Evolutionary conservation across 2,329 filamentous ascomycete genomes (phyloP), one percentile per base, ranked within the genome.

Genomic region (Beauveria sp.): DNA sequence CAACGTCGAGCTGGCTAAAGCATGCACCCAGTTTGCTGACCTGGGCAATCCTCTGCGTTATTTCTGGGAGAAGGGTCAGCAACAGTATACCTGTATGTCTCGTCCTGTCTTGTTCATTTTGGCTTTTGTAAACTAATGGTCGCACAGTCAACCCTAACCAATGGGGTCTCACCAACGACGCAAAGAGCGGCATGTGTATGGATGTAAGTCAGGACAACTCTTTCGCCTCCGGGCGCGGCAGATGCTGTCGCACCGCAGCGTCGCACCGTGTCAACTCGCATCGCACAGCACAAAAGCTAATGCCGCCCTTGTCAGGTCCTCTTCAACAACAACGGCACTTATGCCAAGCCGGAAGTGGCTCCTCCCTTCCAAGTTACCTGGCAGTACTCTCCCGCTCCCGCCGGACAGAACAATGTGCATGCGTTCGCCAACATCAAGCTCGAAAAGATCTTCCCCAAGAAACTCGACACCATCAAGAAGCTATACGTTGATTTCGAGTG

Each of bases 91-190:
- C 60, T 67, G 81, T 82, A 66, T 74, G 79, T 75, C 43, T 46
- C 43, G n/a, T 58, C 24, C 28, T 20, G 14, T 34, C 52, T n/a
- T 30, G 5, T 22, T 34, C 42, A 14, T 24, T 22, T 40, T 16
- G 34, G 20, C 20, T 10, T 24, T 18, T 16, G 24, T 26, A 55
- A 28, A 24, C 51, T 61, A 53, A 55, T 30, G n/a, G 14, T 52
- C 28, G n/a, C 28, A 18, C 62, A 83, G 81, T 82, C 60, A 83
- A 83, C 66, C 81, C 81, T 52, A 83, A 83, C 65, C 81, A 82
- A 70, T 83, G 81, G 81, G 79, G 78, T 65, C 75, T 78, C 67
- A 65, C 72, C 24, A 66, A 70, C 14, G 72, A 72, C 10, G 68
- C 71, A 18, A 66, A 69, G 2, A 79, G 79, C 43, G 68, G 65